These are phyloP conservation scores for Rhizophora apiculata DNA, from an alignment of 345 rosid genomes.

Conservation along the genomic window DNA sequence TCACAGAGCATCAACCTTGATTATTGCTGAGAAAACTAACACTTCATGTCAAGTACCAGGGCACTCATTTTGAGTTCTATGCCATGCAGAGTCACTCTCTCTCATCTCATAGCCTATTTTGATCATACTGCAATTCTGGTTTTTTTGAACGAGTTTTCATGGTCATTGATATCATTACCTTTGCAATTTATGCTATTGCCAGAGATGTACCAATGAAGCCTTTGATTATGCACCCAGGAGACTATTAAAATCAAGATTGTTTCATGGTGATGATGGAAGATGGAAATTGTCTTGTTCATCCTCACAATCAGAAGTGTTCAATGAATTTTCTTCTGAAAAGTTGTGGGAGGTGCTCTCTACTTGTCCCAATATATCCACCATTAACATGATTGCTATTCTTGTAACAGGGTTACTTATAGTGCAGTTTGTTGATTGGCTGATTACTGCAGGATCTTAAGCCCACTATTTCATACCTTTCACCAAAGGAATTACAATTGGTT, in stretches of 20 bases:
- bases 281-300: conserved; percentile 52
- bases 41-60: too few relatives aligned
- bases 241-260: conserved; percentile 39
- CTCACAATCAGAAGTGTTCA: conserved; percentile 35
- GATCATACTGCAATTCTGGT: not conserved
- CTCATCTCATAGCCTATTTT: too few relatives aligned
- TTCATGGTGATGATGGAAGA: conserved; percentile 44
- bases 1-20: too few relatives aligned
- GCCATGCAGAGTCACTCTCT: too few relatives aligned
- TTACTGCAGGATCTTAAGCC: conserved; percentile 58
- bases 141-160: not conserved
- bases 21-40: too few relatives aligned
- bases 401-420: not conserved
- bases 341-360: conserved; percentile 77
- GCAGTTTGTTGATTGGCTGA: not conserved
- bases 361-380: not conserved
- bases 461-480: conserved; percentile 67
- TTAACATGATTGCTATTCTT: not conserved
- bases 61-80: too few relatives aligned
- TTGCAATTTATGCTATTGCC: conserved; percentile 29
- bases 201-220: conserved; percentile 41
- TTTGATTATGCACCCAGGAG: conserved; percentile 36
- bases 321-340: conserved; percentile 62
- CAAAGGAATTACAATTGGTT: conserved; percentile 77
- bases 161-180: conserved; percentile 7